Conservation (phyloP, 1,139 yeast genomes). For the Pneumocystis oryctolagi region DNA sequence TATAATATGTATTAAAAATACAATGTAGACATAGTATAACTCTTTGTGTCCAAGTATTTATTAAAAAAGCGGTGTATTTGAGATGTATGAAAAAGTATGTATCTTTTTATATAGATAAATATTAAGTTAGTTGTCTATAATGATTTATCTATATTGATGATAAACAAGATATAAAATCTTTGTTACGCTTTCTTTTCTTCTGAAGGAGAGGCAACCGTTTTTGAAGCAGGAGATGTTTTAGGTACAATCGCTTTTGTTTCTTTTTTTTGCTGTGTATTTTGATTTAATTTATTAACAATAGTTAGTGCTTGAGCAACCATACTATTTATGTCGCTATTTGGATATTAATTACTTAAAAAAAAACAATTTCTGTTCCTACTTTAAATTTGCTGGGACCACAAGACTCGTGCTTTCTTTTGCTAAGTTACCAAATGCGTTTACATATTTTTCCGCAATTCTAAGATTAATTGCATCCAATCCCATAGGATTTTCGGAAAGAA, state of each 20-base stretch:
- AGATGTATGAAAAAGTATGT: too few species aligned
- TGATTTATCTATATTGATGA: too few species aligned
- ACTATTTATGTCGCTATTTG: conserved; percentile 53
- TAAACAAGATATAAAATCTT: too few species aligned
- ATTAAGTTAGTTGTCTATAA: too few species aligned
- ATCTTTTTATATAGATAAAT: too few species aligned
- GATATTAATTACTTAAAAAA: not conserved
- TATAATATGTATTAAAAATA: too few species aligned
- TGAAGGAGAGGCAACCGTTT: not conserved
- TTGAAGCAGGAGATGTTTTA: not conserved
- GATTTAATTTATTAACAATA: conserved; percentile 42
- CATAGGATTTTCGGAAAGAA: conserved; percentile 53
- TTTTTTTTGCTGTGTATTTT: not conserved
- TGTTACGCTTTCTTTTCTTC: not conserved
- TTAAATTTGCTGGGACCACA: conserved; percentile 50
- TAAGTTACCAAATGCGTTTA: conserved; percentile 63
- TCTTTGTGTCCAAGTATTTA: too few species aligned
- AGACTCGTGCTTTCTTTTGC: conserved; percentile 73
- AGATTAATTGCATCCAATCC: conserved; percentile 63
- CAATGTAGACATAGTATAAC: too few species aligned
- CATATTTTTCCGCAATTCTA: conserved; percentile 72
- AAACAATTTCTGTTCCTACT: not conserved
- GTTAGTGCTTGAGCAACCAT: conserved; percentile 67
- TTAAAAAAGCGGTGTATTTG: too few species aligned
- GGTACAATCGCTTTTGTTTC: not conserved